Conservation (phyloP, 2,329 filamentous ascomycete genomes). For the Talaromyces rugulosus region DNA sequence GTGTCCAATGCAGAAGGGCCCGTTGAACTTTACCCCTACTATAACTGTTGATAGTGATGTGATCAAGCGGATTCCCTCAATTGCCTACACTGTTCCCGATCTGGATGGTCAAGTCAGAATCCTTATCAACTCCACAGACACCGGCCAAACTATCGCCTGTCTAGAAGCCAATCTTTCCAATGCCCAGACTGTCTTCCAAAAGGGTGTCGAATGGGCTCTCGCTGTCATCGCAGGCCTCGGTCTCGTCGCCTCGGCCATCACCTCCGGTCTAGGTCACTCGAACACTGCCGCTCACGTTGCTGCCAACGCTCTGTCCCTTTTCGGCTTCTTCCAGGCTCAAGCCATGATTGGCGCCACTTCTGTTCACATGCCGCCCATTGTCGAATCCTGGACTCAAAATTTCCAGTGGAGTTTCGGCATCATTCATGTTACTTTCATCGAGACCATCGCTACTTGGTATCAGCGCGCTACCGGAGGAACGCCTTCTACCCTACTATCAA, state of each 20-base stretch:
- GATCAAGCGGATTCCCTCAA: slow-evolving; percentile 67
- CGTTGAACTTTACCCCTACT: slow-evolving; percentile 72
- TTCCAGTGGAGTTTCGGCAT: slow-evolving; percentile 99
- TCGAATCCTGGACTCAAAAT: slow-evolving; percentile 91
- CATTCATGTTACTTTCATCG: slow-evolving; percentile 80
- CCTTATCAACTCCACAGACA: slow-evolving; percentile 68
- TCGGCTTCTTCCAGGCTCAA: slow-evolving; percentile 90
- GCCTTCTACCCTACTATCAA: slow-evolving; percentile 72
- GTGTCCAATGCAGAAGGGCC: slow-evolving; percentile 86
- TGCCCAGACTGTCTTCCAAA: slow-evolving; percentile 83
- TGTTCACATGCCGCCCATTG: slow-evolving; percentile 78
- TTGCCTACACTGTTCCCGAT: slow-evolving; percentile 87
- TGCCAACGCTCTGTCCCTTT: slow-evolving; percentile 88
- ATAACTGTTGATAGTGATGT: slow-evolving; percentile 56
- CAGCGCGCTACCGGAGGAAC: slow-evolving; percentile 87
- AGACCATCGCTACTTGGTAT: slow-evolving; percentile 90
- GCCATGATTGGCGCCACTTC: slow-evolving; percentile 84
- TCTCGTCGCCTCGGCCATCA: slow-evolving; percentile 77
- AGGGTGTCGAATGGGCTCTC: slow-evolving; percentile 84
- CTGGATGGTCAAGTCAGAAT: slow-evolving; percentile 81
- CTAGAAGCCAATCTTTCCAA: slow-evolving; percentile 86
- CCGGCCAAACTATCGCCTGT: slow-evolving; percentile 68
- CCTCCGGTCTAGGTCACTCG: slow-evolving; percentile 84
- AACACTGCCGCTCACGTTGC: slow-evolving; percentile 94
- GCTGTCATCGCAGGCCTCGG: slow-evolving; percentile 83